Percentiles rank a stretch among this genome's conserved stretches.
These are phyloP conservation scores for Meira miltonrushii DNA, from an alignment of 1,284 basidiomycete species.

Conservation along the genomic window DNA sequence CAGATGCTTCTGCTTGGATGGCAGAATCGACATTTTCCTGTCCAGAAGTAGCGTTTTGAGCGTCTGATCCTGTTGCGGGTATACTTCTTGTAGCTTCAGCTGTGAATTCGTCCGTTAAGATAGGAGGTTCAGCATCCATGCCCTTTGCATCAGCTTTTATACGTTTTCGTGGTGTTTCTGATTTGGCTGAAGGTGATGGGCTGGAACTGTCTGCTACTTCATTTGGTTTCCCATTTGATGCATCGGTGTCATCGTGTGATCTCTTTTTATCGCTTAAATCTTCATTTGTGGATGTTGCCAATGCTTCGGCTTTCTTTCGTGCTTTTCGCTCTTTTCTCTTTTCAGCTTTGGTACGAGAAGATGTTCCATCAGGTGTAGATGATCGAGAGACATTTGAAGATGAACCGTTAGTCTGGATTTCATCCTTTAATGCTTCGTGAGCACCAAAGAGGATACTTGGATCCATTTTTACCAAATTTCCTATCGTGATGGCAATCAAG, in stretches of 20 bases:
- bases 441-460: slow-evolving; percentile 4
- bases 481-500: neutral
- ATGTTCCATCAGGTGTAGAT: neutral
- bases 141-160: neutral
- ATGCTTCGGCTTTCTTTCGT: neutral
- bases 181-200: neutral
- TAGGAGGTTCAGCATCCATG: neutral
- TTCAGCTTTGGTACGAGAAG: neutral
- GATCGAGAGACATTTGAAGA: neutral
- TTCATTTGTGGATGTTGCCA: neutral
- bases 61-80: neutral
- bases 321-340: neutral
- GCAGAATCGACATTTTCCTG: neutral
- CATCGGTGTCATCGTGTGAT: neutral
- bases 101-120: slow-evolving; percentile 2
- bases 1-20: slow-evolving; percentile 1
- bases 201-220: neutral
- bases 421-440: neutral
- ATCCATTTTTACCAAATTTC: neutral
- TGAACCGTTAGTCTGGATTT: neutral
- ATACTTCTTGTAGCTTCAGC: neutral
- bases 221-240: neutral
- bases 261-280: neutral
- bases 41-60: neutral
- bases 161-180: neutral